A percentile compares a stretch with the other conserved stretches of the same genome.
Conservation (phyloP, 23 red algal species). For the Gracilaria vermiculophylla region DNA sequence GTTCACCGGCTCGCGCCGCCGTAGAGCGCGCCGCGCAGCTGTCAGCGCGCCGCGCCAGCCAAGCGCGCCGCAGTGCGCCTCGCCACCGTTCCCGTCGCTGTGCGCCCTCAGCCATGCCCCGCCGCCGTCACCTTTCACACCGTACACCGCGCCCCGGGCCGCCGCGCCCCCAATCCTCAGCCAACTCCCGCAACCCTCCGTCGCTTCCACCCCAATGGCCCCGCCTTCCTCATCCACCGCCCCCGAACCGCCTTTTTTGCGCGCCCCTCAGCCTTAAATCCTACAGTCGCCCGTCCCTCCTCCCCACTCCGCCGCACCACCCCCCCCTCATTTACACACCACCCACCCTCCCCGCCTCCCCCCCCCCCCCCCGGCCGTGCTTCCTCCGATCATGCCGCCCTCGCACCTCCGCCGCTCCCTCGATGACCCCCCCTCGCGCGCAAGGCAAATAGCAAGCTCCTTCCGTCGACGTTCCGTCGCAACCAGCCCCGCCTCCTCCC, state of each 20-base stretch:
- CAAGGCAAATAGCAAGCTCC: constrained; percentile 38
- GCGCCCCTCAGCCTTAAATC: constrained; percentile 21
- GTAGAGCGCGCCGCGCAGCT: no score
- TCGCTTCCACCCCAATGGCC: neutral
- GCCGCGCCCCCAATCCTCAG: neutral
- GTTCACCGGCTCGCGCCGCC: no score
- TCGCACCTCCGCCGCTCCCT: neutral
- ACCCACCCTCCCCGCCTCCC: neutral
- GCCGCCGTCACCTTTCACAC: neutral
- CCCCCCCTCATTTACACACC: constrained; percentile 13
- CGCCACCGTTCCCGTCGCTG: no score
- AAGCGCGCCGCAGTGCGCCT: neutral
- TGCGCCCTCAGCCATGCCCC: constrained; percentile 16
- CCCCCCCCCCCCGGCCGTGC: neutral
- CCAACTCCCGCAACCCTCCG: neutral
- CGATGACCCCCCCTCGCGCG: constrained; percentile 26
- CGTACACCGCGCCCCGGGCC: neutral
- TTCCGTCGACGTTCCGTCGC: neutral
- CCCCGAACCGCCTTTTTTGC: neutral
- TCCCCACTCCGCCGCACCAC: neutral
- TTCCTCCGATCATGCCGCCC: constrained; percentile 6
- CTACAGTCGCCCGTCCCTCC: neutral
- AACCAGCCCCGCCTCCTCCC: neutral
- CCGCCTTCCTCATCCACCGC: neutral
- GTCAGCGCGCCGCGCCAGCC: neutral